Conservation (phyloP, 1,284 basidiomycete species). For the Hemileia vastatrix region DNA sequence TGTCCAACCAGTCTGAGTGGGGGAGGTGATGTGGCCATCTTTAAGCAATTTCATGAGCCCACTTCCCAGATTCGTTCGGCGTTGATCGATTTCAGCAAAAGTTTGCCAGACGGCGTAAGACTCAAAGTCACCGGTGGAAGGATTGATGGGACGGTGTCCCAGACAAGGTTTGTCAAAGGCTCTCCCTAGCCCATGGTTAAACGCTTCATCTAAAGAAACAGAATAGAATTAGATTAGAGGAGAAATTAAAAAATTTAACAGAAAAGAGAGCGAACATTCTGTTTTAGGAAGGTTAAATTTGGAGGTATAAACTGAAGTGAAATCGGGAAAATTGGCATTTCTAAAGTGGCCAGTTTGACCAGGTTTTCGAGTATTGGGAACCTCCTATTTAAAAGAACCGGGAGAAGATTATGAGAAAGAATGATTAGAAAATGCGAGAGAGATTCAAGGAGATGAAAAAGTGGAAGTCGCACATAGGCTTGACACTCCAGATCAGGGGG, state of each 20-base stretch:
- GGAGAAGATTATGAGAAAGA: not conserved
- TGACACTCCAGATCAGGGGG: not conserved
- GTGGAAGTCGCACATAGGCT: not conserved
- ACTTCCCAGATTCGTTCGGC: slow-evolving; percentile 62
- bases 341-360: slow-evolving; percentile 57
- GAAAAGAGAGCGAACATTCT: slow-evolving; percentile 4
- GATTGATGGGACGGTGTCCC: slow-evolving; percentile 60
- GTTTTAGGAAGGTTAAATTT: slow-evolving; percentile 3
- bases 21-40: slow-evolving; percentile 29
- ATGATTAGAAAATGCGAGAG: not conserved
- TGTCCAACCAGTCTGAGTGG: slow-evolving; percentile 45
- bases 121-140: slow-evolving; percentile 55
- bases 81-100: slow-evolving; percentile 61
- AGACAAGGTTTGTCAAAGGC: slow-evolving; percentile 49
- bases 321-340: slow-evolving; percentile 6
- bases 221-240: not conserved
- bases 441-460: not conserved
- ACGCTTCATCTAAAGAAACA: slow-evolving; percentile 25
- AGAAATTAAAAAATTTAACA: not conserved
- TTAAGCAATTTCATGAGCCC: slow-evolving; percentile 60
- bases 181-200: slow-evolving; percentile 46
- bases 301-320: slow-evolving; percentile 4
- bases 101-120: slow-evolving; percentile 64
- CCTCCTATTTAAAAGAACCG: slow-evolving; percentile 40
- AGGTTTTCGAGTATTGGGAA: slow-evolving; percentile 64